Evolutionary conservation across 2,329 filamentous ascomycete genomes (phyloP), one percentile per base, ranked within the genome.

Genomic region (Colletotrichum musae): DNA sequence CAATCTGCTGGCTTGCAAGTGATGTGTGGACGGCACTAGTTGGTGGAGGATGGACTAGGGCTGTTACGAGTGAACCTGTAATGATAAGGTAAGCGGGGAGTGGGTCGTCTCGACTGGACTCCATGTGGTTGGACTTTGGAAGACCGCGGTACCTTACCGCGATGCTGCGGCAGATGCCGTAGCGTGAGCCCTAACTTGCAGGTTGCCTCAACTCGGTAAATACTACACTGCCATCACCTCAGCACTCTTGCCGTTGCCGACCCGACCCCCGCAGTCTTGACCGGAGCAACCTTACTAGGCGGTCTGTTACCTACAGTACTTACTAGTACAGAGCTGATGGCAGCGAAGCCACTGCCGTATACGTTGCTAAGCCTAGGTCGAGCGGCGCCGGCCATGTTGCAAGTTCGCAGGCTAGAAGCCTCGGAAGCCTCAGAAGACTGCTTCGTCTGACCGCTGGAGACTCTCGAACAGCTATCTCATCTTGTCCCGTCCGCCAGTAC

Each of bases 71-170:
- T 39, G n/a, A 32, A 39, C 61, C 32, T 69, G 66, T 69, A 65
- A 69, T 66, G 66, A 69, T 69, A 69, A 69, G 62, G 66, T 66
- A 69, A 69, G 66, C 66, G 62, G 66, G 43, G 43, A 26, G 62
- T 69, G 62, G 66, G 32, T 15, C 45, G 41, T 41, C 16, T 26
- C 24, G 32, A n/a, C 32, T 59, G 15, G 32, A 65, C 43, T 41
- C 36, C 47, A 24, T 24, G 21, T 24, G 21, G 21, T 24, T 24
- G 21, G 21, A 24, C 21, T 24, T 4, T 24, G 21, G 21, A 24
- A 24, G 13, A 56, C 57, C 48, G 62, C 63, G 61, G 66, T 60
- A 69, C 50, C 56, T 60, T 56, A 69, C 66, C 62, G 62, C 66
- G 53, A 56, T 62, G 21, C 50, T 52, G 58, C 43, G 64, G 64